Percentiles rank a stretch among this genome's conserved stretches.
Evolutionary conservation across 2,329 filamentous ascomycete species (phyloP).

Genomic region (Pleomassaria siparia): DNA sequence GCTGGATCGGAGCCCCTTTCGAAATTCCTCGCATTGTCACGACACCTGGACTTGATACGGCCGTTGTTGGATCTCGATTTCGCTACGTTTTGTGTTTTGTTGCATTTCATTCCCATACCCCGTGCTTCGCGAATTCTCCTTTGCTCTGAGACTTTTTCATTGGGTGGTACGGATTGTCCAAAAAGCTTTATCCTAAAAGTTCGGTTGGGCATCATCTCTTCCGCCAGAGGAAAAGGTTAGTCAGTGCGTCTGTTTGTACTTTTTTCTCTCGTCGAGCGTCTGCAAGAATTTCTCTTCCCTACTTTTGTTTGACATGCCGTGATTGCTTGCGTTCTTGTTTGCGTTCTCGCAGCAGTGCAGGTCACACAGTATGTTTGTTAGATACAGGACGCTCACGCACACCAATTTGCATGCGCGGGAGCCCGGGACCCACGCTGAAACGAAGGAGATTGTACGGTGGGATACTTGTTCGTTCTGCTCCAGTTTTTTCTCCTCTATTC

Average conservation of each 20-base stretch:
- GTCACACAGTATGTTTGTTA: conserved; percentile 41
- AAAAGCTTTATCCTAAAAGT: conserved; percentile 23
- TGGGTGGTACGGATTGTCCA: conserved; percentile 21
- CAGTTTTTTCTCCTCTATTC: conserved; percentile 1
- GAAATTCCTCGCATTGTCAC: background rate
- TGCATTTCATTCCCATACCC: conserved; percentile 11
- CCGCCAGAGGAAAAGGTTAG: conserved; percentile 15
- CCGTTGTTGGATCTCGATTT: background rate
- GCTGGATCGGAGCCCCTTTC: background rate
- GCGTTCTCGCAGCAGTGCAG: conserved; percentile 33
- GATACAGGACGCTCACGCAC: conserved; percentile 41
- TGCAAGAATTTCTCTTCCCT: conserved; percentile 25
- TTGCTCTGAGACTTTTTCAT: conserved; percentile 15
- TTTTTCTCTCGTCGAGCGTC: conserved; percentile 17
- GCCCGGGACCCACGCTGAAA: conserved; percentile 15
- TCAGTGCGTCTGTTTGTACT: conserved; percentile 6
- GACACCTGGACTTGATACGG: background rate
- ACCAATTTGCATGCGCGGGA: conserved; percentile 24
- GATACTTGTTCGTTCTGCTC: conserved; percentile 1
- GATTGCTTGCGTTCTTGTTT: conserved; percentile 18
- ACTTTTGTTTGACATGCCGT: conserved; percentile 16
- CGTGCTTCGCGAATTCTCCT: conserved; percentile 4
- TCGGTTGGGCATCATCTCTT: conserved; percentile 12
- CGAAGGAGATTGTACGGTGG: conserved; percentile 32
- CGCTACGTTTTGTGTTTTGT: conserved; percentile 7